Evolutionary conservation across 2,329 filamentous ascomycete species (phyloP).

Genomic region (Xylaria sp.): DNA sequence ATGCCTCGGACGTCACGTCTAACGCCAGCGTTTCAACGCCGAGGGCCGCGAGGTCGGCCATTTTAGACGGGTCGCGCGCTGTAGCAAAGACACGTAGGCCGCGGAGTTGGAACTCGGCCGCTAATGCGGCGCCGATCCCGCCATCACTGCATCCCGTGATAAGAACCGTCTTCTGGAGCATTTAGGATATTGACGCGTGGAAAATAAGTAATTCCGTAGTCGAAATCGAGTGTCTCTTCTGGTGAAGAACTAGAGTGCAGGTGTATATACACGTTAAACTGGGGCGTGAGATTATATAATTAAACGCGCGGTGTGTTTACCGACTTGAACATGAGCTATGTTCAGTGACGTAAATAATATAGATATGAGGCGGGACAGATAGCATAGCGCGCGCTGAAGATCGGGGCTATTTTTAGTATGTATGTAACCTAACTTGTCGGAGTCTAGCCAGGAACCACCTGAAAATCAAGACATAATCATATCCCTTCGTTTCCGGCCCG

Average conservation of each 20-base stretch:
- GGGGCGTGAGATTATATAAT: neutral
- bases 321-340: too few species aligned
- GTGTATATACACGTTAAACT: neutral
- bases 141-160: conserved; percentile 44
- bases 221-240: neutral
- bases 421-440: neutral
- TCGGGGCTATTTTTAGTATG: neutral
- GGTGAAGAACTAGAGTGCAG: neutral
- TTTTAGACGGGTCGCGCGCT: conserved; percentile 36
- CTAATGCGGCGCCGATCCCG: conserved; percentile 42
- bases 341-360: too few species aligned
- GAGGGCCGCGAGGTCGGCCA: conserved; percentile 31
- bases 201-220: neutral
- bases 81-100: conserved; percentile 43
- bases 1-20: conserved; percentile 39
- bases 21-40: conserved; percentile 38
- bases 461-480: neutral
- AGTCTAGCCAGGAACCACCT: neutral
- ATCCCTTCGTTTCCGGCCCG: too few species aligned
- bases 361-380: too few species aligned
- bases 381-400: neutral
- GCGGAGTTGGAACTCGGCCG: conserved; percentile 39
- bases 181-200: neutral
- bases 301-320: neutral
- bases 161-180: conserved; percentile 36